Base-by-base conservation (phyloP, 306 rosid genomes). In the Myrica gale region DNA sequence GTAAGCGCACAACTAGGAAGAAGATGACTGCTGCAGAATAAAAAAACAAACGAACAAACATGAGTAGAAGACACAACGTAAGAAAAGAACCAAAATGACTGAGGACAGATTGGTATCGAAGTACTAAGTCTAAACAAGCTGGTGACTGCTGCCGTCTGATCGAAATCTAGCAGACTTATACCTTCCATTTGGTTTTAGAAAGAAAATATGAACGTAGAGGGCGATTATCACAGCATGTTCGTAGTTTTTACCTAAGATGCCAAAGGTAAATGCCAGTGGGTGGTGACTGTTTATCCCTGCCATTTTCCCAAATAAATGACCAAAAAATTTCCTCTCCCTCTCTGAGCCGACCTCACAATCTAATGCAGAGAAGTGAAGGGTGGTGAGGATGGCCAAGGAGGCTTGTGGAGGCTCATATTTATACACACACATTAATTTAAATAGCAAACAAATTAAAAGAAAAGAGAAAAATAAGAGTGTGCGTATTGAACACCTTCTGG, bases 241-340 rank as follows among this genome's bases (percentile, higher is more conserved):
- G 4, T 41, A 54, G 3, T 4, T 53, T 39, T 72, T 88, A 93
- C 98, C 98, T 3, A 93, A 82, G 74, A 93, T 77, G 74, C 98
- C 98, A 78, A 93, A 93, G 69, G 91, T 75, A 77, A 91, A 82
- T 74, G 90, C 78, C 84, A 87, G 83, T 37, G 83, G 76, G 76
- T 43, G 86, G 52, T 84, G 83, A 58, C 73, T 68, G 65, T 62
- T 63, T 56, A 83, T 9, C 13, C 79, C 9, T 4, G 89, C 80
- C 92, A 92, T 87, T 15, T 68, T 26, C 32, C 42, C n/a, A n/a
- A 74, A 21, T 47, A 5, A 11, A 45, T 42, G 10, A 54, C 37
- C 26, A 52, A 39, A 60, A 20, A 2, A 19, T 16, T 5, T 21
- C 17, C 41, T 45, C 60, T 46, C 63, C 62, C 69, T 60, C 23